Percentiles rank a stretch among this genome's conserved stretches.
phyloP scores from a whole-genome alignment of 371 early-diverging fungal genomes.

The Funneliformis caledonium region DNA sequence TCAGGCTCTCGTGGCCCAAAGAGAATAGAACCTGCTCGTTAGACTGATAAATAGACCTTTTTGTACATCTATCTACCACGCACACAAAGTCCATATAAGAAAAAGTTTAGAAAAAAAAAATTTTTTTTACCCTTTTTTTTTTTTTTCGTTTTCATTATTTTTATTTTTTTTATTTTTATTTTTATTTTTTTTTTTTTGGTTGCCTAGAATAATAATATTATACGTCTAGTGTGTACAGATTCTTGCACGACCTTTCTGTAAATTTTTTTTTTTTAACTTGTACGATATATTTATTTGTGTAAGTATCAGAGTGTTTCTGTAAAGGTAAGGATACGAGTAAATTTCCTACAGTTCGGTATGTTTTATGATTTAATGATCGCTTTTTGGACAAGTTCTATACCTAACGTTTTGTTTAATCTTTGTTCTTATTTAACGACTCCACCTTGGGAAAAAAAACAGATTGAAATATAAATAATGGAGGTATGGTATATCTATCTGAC shows the following conservation, averaged over 20 bases:
- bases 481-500: neutral
- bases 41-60: slow-evolving; percentile 22
- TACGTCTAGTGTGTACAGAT: slow-evolving; percentile 28
- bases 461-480: slow-evolving; percentile 14
- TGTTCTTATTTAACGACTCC: neutral
- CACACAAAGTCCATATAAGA: slow-evolving; percentile 17
- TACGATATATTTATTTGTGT: slow-evolving; percentile 42
- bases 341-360: neutral
- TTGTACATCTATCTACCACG: slow-evolving; percentile 3
- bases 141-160: slow-evolving; percentile 3
- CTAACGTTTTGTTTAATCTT: neutral
- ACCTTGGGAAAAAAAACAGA: neutral
- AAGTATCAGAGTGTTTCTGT: slow-evolving; percentile 36
- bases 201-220: neutral
- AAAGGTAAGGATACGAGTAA: slow-evolving; percentile 20
- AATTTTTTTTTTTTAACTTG: slow-evolving; percentile 28
- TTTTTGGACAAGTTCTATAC: neutral
- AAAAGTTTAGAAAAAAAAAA: slow-evolving; percentile 3
- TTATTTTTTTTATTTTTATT: neutral
- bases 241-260: slow-evolving; percentile 27
- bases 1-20: slow-evolving; percentile 19
- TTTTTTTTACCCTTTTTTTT: neutral
- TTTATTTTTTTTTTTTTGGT: neutral
- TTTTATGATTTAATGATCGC: slow-evolving; percentile 2
- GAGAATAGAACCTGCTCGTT: slow-evolving; percentile 28